phyloP scores from a whole-genome alignment of 2,329 filamentous ascomycete species.

The Chaetoscypha palmicola region DNA sequence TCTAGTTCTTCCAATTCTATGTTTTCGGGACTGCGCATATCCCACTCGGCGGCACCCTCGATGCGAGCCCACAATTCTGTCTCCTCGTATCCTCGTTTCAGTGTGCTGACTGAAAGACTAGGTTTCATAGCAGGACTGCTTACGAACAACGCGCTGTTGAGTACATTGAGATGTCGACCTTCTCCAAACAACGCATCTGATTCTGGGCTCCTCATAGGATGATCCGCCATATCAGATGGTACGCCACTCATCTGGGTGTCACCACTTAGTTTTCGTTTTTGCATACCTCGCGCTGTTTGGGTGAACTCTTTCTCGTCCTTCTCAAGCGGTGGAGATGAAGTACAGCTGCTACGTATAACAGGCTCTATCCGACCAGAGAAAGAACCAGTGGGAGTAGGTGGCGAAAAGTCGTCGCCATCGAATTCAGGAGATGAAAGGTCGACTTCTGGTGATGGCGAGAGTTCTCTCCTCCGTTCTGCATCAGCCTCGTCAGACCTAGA shows the following conservation, averaged over 20 bases:
- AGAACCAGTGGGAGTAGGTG: conserved; percentile 55
- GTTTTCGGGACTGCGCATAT: conserved; percentile 69
- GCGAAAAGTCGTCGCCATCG: conserved; percentile 62
- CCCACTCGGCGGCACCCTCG: conserved; percentile 47
- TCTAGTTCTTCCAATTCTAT: conserved; percentile 93
- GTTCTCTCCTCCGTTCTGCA: conserved; percentile 55
- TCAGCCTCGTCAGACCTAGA: conserved; percentile 68
- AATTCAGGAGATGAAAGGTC: conserved; percentile 84
- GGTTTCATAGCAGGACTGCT: conserved; percentile 51
- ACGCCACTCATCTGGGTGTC: conserved; percentile 51
- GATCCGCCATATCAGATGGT: conserved; percentile 27
- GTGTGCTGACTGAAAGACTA: conserved; percentile 28
- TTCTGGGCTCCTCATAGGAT: conserved; percentile 23
- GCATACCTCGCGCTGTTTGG: conserved; percentile 79
- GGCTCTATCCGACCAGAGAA: conserved; percentile 44
- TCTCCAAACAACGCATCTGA: conserved; percentile 28
- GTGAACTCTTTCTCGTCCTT: conserved; percentile 96
- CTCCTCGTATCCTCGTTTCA: conserved; percentile 43
- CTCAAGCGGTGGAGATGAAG: conserved; percentile 82
- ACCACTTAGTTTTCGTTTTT: conserved; percentile 48
- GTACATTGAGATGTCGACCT: conserved; percentile 27
- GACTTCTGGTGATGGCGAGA: conserved; percentile 88
- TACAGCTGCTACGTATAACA: conserved; percentile 55
- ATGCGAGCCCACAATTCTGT: conserved; percentile 27
- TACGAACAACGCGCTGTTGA: conserved; percentile 33